These are phyloP conservation scores for Phytophthora uliginosa DNA, from an alignment of 352 stramenopile species.

Conservation along the genomic window DNA sequence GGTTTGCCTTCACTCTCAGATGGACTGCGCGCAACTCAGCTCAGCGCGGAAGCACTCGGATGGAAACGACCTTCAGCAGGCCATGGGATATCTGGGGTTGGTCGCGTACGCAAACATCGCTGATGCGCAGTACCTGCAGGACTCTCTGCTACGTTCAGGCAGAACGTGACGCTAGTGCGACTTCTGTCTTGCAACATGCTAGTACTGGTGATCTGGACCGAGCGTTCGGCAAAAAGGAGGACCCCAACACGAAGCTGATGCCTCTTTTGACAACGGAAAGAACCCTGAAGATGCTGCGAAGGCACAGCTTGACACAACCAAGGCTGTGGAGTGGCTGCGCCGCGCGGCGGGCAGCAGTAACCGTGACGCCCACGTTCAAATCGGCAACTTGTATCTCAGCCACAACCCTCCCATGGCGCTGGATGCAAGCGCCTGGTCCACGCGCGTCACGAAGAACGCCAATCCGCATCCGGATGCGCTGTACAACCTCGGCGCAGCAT, in stretches of 20 bases:
- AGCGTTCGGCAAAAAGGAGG: conserved; percentile 78
- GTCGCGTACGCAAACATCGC: conserved; percentile 68
- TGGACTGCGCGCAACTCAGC: no score
- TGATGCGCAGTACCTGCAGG: conserved; percentile 82
- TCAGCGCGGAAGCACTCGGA: no score
- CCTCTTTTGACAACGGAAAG: conserved; percentile 42
- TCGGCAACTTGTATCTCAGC: conserved; percentile 84
- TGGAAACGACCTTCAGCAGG: conserved; percentile 55
- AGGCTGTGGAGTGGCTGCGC: conserved; percentile 85
- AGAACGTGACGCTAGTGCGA: conserved; percentile 1
- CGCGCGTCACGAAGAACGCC: conserved; percentile 57
- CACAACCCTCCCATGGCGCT: conserved; percentile 81
- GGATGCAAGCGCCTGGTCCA: conserved; percentile 82
- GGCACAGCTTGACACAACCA: conserved; percentile 61
- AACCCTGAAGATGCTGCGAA: conserved; percentile 22
- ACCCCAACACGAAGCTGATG: conserved; percentile 61
- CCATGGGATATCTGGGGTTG: conserved; percentile 71
- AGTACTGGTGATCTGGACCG: conserved; percentile 68
- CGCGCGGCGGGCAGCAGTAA: conserved; percentile 81
- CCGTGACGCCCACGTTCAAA: conserved; percentile 79
- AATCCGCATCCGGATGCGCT: conserved; percentile 82
- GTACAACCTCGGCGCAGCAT: conserved; percentile 90
- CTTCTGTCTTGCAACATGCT: conserved; percentile 63
- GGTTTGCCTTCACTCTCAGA: no score
- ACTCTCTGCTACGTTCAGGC: conserved; percentile 53